Evolutionary conservation across 2,329 filamentous ascomycete species (phyloP).

Genomic region (Diaporthe destruens): DNA sequence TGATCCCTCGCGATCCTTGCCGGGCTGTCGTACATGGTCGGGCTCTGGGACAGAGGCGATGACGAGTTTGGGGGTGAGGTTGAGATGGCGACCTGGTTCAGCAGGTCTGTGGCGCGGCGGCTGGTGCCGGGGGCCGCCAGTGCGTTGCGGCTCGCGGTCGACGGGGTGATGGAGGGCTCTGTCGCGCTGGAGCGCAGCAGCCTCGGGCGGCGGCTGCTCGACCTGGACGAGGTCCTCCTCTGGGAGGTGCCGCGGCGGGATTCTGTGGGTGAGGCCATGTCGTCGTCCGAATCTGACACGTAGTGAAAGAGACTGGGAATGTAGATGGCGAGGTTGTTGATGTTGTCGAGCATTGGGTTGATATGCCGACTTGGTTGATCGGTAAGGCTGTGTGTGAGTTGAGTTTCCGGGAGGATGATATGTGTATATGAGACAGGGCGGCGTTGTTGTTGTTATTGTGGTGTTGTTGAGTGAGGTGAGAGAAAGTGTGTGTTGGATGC

Average conservation of each 20-base stretch:
- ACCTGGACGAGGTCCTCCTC: conserved; percentile 57
- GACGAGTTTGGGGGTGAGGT: conserved; percentile 53
- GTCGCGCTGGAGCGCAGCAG: conserved; percentile 68
- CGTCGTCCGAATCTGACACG: conserved; percentile 40
- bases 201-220: conserved; percentile 61
- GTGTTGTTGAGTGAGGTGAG: not conserved
- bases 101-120: conserved; percentile 66
- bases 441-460: not conserved
- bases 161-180: conserved; percentile 69
- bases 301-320: conserved; percentile 40
- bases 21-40: conserved; percentile 50
- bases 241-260: conserved; percentile 49
- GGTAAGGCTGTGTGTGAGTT: conserved; percentile 9
- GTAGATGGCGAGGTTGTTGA: conserved; percentile 40
- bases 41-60: conserved; percentile 53
- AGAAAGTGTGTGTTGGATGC: not conserved
- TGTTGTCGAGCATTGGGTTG: conserved; percentile 40
- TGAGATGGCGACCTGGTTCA: conserved; percentile 66
- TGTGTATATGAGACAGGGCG: not conserved
- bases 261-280: conserved; percentile 53
- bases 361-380: not conserved
- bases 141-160: conserved; percentile 65
- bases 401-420: conserved; percentile 5
- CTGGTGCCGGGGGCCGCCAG: conserved; percentile 62
- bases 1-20: conserved; percentile 43